Evolutionary conservation across 306 rosid species (phyloP).

Genomic region (Urtica urens): DNA sequence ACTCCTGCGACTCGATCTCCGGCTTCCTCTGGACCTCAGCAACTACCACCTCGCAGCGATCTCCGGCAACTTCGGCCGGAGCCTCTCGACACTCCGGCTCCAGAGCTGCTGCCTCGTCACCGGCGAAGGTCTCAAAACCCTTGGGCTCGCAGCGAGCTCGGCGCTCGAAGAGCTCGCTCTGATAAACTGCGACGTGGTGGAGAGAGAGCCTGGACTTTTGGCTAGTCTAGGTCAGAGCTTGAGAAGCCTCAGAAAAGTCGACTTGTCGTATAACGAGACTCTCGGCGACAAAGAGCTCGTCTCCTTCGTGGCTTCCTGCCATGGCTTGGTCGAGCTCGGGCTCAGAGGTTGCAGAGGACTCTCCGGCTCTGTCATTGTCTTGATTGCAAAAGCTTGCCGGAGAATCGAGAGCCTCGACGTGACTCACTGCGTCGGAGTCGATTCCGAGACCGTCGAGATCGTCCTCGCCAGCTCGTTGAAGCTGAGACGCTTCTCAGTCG

Average conservation of each 20-base stretch:
- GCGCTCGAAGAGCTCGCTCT: slow-evolving; percentile 66
- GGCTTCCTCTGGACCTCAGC: slow-evolving; percentile 72
- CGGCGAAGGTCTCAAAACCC: slow-evolving; percentile 65
- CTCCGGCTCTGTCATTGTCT: slow-evolving; percentile 25
- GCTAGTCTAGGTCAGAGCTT: slow-evolving; percentile 70
- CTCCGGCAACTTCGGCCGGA: slow-evolving; percentile 26
- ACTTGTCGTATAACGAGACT: slow-evolving; percentile 70
- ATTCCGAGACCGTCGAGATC: slow-evolving; percentile 35
- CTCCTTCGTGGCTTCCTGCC: slow-evolving; percentile 58
- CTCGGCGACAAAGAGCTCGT: slow-evolving; percentile 61
- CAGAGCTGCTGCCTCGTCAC: slow-evolving; percentile 74
- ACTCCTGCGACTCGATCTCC: slow-evolving; percentile 49
- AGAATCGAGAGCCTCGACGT: slow-evolving; percentile 50
- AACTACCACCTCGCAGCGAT: slow-evolving; percentile 52
- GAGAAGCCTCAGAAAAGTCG: slow-evolving; percentile 50
- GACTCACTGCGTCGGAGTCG: slow-evolving; percentile 46
- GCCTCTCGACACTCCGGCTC: slow-evolving; percentile 43
- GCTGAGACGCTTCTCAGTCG: slow-evolving; percentile 55
- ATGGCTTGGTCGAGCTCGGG: slow-evolving; percentile 44
- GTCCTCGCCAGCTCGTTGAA: slow-evolving; percentile 32
- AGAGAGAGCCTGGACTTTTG: slow-evolving; percentile 67
- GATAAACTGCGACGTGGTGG: slow-evolving; percentile 77
- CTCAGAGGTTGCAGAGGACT: slow-evolving; percentile 64
- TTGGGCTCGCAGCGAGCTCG: slow-evolving; percentile 28
- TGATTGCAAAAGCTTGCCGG: slow-evolving; percentile 51